Evolutionary conservation across 257 asterid genomes (phyloP), one percentile per base, ranked within the genome.

Genomic region (Plectranthus barbatus): DNA sequence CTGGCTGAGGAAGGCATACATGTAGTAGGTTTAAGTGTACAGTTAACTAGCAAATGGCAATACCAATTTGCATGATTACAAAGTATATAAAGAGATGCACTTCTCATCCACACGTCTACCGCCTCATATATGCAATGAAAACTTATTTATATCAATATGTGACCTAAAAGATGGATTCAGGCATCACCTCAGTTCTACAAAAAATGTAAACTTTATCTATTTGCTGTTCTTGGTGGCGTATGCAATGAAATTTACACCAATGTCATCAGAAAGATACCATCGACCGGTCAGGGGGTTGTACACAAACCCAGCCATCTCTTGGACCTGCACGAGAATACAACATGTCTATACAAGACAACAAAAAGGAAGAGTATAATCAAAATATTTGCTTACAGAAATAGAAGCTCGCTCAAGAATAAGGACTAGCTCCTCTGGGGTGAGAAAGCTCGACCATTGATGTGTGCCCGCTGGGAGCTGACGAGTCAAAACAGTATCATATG

Each of bases 391-490:
- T 73, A 85, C 97, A 18, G 83, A 67, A 59, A 90, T 71, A 9
- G 96, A 90, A 62, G 83, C 79, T 9, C 87, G 87, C 70, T 79
- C 74, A 36, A 87, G 95, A 68, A 84, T 84, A 51, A 87, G 77
- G 58, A 74, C 93, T 19, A 91, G 83, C 73, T 91, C 97, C 64
- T 87, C 96, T 2, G 97, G 96, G 1, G 93, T 87, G 33, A 91
- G 77, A 71, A 87, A 91, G 77, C 88, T 84, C 42, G 95, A 80
- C 96, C 96, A 91, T 44, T 91, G 62, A 69, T 85, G 97, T 44
- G 97, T 91, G 57, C 96, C 96, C 54, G 29, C 72, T 1, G 94
- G 97, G 20, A 91, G 87, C 97, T 90, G 84, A 44, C 34, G 24
- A 14, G 39, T 69, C 17, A 18, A 8, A 58, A 37, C 64, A 31